Evolutionary conservation across 352 stramenopile genomes (phyloP).

Genomic region (Phytopythium kandeliae): DNA sequence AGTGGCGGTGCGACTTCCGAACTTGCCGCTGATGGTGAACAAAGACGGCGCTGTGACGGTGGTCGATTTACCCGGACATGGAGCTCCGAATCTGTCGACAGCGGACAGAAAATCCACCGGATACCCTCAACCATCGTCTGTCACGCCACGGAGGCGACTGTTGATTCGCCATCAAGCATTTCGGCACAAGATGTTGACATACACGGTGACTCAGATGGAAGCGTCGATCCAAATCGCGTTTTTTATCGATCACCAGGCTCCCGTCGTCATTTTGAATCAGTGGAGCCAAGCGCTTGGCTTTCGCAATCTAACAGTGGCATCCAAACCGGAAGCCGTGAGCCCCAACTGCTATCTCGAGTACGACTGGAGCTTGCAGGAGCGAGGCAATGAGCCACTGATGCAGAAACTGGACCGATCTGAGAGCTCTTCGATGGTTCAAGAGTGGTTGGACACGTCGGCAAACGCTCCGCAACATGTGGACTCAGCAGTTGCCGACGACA

Average conservation of each 20-base stretch:
- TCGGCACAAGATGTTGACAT: constrained; percentile 64
- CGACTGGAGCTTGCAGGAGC: constrained; percentile 55
- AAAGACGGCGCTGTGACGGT: constrained; percentile 20
- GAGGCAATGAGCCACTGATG: background rate
- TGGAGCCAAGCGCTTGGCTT: constrained; percentile 49
- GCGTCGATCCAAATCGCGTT: constrained; percentile 55
- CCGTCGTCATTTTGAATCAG: constrained; percentile 62
- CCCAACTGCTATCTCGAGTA: constrained; percentile 64
- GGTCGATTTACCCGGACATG: constrained; percentile 9
- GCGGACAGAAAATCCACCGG: constrained; percentile 7
- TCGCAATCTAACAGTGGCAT: constrained; percentile 32
- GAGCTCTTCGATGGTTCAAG: constrained; percentile 5
- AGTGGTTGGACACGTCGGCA: constrained; percentile 33
- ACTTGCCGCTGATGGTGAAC: constrained; percentile 28
- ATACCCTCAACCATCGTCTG: constrained; percentile 42
- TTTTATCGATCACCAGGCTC: constrained; percentile 61
- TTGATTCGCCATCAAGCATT: constrained; percentile 45
- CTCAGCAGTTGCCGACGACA: constrained; percentile 5
- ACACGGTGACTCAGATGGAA: constrained; percentile 44
- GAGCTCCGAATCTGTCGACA: constrained; percentile 9
- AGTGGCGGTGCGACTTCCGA: constrained; percentile 30
- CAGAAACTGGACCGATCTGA: background rate
- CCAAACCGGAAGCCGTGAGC: constrained; percentile 46
- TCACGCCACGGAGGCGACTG: constrained; percentile 43
- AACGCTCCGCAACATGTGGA: constrained; percentile 4